Evolutionary conservation across 2,329 filamentous ascomycete species (phyloP), one percentile per base, ranked within the genome.

Genomic region (Neodidymelliopsis sp.): DNA sequence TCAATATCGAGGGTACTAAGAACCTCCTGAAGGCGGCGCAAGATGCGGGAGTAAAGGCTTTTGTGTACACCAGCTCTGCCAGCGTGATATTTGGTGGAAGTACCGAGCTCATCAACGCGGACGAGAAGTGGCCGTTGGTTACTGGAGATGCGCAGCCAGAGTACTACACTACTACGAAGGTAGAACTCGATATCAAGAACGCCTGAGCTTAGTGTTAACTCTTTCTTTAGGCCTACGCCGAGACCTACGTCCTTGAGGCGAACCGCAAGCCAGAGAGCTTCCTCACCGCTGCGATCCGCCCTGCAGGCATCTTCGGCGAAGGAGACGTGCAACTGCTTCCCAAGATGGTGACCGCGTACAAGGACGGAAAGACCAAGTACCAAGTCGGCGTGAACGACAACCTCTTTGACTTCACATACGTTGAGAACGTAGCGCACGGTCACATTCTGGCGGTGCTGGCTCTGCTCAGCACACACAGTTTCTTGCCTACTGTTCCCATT

Each of bases 391-490:
- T 70, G 15, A 81, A 81, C 61, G 72, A 76, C 46, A 82, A 82
- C 60, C 67, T 81, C 2, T 81, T 79, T 67, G 79, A 82, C 63
- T 81, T 79, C 53, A 80, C 78, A 27, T 81, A 81, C 56, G 76
- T 80, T 33, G 77, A 72, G 29, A 82, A 82, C 60, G 74, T 80
- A 11, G 77, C 77, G 2, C 74, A 80, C 56, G 79, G 76, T 0
- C 80, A 83, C 54, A 66, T 82, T 38, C 73, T 82, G 10, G 79
- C 77, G 2, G 74, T 77, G 0, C 69, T 75, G 11, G 80, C 79
- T 0, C 75, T 84, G 0, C 71, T 82, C 15, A 67, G 72, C 4
- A 77, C 77, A 5, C 63, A 71, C 54, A 70, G 73, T 39, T 58
- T 68, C 23, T 55, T 69, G 13, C 65, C 71, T 0, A 72, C 64